Base-by-base conservation (phyloP, 768 basidiomycete genomes). In the Crucibulum laeve region DNA sequence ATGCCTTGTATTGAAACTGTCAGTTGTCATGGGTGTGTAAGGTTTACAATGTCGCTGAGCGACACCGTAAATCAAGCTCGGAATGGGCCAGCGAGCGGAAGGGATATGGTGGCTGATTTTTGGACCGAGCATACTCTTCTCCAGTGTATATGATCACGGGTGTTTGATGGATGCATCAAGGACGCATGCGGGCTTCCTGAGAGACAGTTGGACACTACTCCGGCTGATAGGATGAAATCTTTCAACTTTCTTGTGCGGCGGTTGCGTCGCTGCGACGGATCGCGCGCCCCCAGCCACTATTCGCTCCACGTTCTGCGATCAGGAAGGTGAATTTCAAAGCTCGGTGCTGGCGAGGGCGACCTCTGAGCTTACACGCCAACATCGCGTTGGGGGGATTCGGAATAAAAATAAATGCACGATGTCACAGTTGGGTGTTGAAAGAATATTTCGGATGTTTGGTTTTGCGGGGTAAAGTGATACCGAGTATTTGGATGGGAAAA, bases 1-100 rank as follows among this genome's bases (percentile, higher is more conserved):
- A n/a, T n/a, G n/a, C n/a, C n/a, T n/a, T n/a, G n/a, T 51, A 51
- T 51, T 41, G 45, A 48, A 56, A 52, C 53, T 56, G 55, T 51
- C 55, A 56, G 15, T 40, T 54, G 53, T 54, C 55, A 50, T 40
- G 38, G 43, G 24, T 32, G 37, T 43, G 13, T 13, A 26, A 19
- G 36, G 25, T 17, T 11, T 21, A 13, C 25, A 24, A 26, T 22
- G 22, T 40, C 18, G 18, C 21, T 10, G 8, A 7, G 18, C 23
- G 38, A 24, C 11, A 36, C 11, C 10, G 24, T 18, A 18, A 24
- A 23, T 22, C 19, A 14, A 25, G 17, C 22, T 46, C 46, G 47
- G 53, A 49, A 47, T 19, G 41, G 42, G 48, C 42, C 30, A 36
- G 24, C 24, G 28, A 49, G 48, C 53, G 53, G 55, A 54, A 57